Evolutionary conservation across 2,329 filamentous ascomycete species (phyloP).

Genomic region (Hymenoscyphus linearis): DNA sequence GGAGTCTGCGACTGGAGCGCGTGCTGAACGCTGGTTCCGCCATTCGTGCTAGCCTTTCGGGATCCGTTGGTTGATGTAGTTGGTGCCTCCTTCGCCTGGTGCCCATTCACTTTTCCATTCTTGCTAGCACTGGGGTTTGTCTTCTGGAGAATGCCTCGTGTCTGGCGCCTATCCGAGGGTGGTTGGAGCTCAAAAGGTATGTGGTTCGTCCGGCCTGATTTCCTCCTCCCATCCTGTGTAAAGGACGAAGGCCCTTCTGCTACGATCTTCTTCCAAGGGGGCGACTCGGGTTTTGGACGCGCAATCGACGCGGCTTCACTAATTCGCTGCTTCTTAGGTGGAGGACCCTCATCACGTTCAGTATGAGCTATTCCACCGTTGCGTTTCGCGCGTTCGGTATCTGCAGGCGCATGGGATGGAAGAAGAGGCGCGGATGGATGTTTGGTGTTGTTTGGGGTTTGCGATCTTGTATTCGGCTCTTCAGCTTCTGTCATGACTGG

Average conservation of each 20-base stretch:
- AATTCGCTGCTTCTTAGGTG: conserved; percentile 61
- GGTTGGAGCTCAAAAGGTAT: conserved; percentile 49
- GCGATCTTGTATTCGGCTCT: conserved; percentile 25
- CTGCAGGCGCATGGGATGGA: conserved; percentile 21
- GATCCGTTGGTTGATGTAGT: conserved; percentile 19
- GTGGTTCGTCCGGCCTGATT: conserved; percentile 58
- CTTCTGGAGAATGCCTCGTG: conserved; percentile 41
- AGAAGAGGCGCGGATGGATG: conserved; percentile 15
- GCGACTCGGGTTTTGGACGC: conserved; percentile 59
- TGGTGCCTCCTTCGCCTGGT: conserved; percentile 17
- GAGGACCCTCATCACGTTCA: conserved; percentile 41
- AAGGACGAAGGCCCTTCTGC: conserved; percentile 87
- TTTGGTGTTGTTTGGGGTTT: conserved; percentile 2
- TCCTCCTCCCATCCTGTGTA: conserved; percentile 64
- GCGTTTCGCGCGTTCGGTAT: conserved; percentile 27
- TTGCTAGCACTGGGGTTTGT: conserved; percentile 26
- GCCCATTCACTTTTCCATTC: conserved; percentile 22
- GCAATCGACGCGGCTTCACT: conserved; percentile 42
- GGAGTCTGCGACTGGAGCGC: conserved; percentile 21
- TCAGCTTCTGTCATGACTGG: conserved; percentile 32
- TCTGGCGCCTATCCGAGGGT: conserved; percentile 46
- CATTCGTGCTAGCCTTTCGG: conserved; percentile 19
- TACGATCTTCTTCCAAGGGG: conserved; percentile 85
- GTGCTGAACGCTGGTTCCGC: conserved; percentile 17
- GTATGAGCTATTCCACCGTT: conserved; percentile 28